A percentile compares a stretch with the other conserved stretches of the same genome.
phyloP scores from a whole-genome alignment of 768 basidiomycete genomes.

The Lentinula boryana region DNA sequence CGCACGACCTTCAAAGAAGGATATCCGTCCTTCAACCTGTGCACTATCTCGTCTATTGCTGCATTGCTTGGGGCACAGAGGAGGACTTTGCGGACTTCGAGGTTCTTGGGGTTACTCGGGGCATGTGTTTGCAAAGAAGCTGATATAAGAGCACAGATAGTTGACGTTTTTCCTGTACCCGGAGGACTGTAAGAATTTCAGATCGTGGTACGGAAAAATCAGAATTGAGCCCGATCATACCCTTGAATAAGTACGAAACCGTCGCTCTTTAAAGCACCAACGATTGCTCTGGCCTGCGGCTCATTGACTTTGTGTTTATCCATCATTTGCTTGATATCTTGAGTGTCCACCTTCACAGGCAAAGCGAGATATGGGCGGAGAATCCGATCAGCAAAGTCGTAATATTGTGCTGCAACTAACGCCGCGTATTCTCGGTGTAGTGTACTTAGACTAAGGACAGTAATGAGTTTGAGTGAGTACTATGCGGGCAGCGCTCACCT shows the following conservation, averaged over 20 bases:
- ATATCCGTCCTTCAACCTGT: conserved; percentile 71
- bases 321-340: conserved; percentile 65
- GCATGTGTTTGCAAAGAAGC: conserved; percentile 66
- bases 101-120: conserved; percentile 39
- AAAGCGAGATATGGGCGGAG: conserved; percentile 58
- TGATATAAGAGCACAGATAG: conserved; percentile 91
- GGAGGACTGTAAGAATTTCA: conserved; percentile 60
- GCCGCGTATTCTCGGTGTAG: conserved; percentile 90
- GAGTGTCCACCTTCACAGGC: conserved; percentile 34
- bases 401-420: conserved; percentile 74
- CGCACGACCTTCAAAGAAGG: conserved; percentile 78
- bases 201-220: not conserved
- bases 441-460: conserved; percentile 67
- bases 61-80: conserved; percentile 98
- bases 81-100: conserved; percentile 59
- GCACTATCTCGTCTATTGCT: conserved; percentile 93
- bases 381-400: conserved; percentile 69
- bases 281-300: conserved; percentile 88
- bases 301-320: conserved; percentile 73
- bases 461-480: not conserved
- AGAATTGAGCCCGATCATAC: conserved; percentile 33
- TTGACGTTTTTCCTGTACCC: conserved; percentile 97
- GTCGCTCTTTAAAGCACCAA: conserved; percentile 58
- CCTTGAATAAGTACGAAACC: conserved; percentile 96
- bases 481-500: conserved; percentile 44